Evolutionary conservation across 139 green algal genomes (phyloP), one percentile per base, ranked within the genome.

Genomic region (Chlamydomonas eustigma): DNA sequence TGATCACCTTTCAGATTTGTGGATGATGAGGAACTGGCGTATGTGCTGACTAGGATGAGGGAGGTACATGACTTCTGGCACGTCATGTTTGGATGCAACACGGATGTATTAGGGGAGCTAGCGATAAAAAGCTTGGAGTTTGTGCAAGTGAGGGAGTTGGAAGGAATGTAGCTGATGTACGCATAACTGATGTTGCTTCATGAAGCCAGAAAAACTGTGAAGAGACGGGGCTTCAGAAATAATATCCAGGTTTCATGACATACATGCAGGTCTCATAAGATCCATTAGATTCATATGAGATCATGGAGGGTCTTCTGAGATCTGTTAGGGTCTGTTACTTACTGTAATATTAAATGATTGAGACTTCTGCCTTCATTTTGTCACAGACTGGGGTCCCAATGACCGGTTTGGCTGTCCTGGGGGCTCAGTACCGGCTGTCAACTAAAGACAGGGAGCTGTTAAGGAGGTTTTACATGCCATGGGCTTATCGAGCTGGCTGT

Each of bases 51-150:
- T 25, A 79, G 94, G 6, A 86, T 83, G n/a, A 81, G 93, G 1
- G 88, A 97, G 77, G 88, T 95, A n/a, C 93, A 98, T 70, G 93
- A 98, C 87, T 93, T 97, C 8, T 98, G 95, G 95, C 95, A 98
- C 78, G 89, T 96, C 2, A 77, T 98, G n/a, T 97, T 98, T 78
- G 92, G 69, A 69, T 95, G 90, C 80, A 88, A 91, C 74, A 98
- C 95, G 39, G 97, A 92, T 73, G 92, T 97, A 4, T 88, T 95
- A 79, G 95, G 95, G 0, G 95, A 98, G 87, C 78, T 97, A 67
- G 89, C 93, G 2, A 86, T 98, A n/a, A 98, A 98, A 72, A 88
- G 88, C 28, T 63, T 98, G 22, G 95, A 98, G 87, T 93, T 94
- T 78, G 87, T 96, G 39, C 92, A 98, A 87, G 92, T 92, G 66